Conservation (phyloP, 2,329 filamentous ascomycete species). For the Cadophora sp. region DNA sequence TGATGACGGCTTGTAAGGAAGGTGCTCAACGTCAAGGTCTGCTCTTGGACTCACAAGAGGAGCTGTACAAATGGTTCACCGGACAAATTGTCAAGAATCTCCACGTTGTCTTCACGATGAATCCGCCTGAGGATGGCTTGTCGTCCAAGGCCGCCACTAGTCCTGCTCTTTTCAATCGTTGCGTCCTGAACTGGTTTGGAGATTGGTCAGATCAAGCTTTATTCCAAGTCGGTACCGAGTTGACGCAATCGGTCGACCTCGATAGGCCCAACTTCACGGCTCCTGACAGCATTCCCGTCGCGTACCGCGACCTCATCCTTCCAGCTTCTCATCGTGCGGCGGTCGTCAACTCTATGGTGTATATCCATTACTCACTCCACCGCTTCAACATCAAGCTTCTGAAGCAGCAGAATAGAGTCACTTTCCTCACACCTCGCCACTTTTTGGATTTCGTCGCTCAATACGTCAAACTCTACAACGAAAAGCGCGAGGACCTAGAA, state of each 20-base stretch:
- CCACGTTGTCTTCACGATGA: constrained; percentile 99
- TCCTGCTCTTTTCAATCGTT: constrained; percentile 98
- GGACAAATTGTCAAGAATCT: constrained; percentile 99
- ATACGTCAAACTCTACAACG: constrained; percentile 95
- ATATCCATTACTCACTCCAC: constrained; percentile 94
- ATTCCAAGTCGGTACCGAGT: constrained; percentile 95
- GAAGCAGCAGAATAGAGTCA: constrained; percentile 91
- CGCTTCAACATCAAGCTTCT: constrained; percentile 86
- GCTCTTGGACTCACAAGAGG: constrained; percentile 95
- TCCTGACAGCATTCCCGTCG: constrained; percentile 90
- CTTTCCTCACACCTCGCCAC: constrained; percentile 93
- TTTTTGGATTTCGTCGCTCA: constrained; percentile 98
- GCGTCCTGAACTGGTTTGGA: constrained; percentile 99
- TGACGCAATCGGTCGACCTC: constrained; percentile 95
- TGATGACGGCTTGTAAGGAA: constrained; percentile 99
- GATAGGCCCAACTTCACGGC: constrained; percentile 86
- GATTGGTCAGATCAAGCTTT: constrained; percentile 99
- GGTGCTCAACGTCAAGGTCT: constrained; percentile 95
- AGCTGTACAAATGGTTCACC: constrained; percentile 99
- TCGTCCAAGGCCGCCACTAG: constrained; percentile 97
- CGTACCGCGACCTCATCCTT: constrained; percentile 83
- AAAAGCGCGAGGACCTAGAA: constrained; percentile 97
- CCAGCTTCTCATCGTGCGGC: constrained; percentile 91
- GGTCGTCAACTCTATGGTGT: constrained; percentile 98
- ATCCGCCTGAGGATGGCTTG: constrained; percentile 92